Conservation (phyloP, 148 eudicot species). For the Fagopyrum esculentum region DNA sequence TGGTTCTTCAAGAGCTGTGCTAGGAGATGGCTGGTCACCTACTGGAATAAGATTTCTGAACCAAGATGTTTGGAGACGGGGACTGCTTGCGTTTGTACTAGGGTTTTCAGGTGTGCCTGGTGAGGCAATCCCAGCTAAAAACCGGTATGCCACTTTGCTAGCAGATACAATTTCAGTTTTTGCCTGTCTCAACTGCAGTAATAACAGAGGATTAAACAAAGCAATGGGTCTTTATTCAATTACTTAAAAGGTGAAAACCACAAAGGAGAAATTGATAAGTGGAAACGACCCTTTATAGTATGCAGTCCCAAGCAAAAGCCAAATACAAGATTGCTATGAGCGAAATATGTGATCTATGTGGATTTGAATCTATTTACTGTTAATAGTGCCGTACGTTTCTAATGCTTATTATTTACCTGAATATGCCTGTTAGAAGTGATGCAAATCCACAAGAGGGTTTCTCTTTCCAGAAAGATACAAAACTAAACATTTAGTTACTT, state of each 20-base stretch:
- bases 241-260: neutral
- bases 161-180: constrained; percentile 89
- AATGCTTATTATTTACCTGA: neutral
- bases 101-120: constrained; percentile 39
- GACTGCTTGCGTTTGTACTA: constrained; percentile 38
- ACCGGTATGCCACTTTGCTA: constrained; percentile 85
- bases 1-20: constrained; percentile 54
- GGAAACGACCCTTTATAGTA: neutral
- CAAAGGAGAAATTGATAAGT: neutral
- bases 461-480: no score
- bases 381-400: neutral
- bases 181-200: constrained; percentile 76
- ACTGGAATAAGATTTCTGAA: constrained; percentile 60
- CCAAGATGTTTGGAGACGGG: constrained; percentile 74
- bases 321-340: neutral
- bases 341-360: neutral
- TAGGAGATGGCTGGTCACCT: constrained; percentile 77
- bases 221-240: neutral
- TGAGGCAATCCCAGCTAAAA: constrained; percentile 52
- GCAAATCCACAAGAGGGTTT: neutral
- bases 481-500: neutral
- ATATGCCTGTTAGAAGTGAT: neutral
- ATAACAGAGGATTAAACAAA: neutral
- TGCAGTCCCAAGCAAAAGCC: neutral
- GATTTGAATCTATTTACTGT: neutral